Percentiles rank a stretch among this genome's conserved stretches.
Conservation (phyloP, 495 filamentous ascomycete genomes). For the Aspergillus biplanus region DNA sequence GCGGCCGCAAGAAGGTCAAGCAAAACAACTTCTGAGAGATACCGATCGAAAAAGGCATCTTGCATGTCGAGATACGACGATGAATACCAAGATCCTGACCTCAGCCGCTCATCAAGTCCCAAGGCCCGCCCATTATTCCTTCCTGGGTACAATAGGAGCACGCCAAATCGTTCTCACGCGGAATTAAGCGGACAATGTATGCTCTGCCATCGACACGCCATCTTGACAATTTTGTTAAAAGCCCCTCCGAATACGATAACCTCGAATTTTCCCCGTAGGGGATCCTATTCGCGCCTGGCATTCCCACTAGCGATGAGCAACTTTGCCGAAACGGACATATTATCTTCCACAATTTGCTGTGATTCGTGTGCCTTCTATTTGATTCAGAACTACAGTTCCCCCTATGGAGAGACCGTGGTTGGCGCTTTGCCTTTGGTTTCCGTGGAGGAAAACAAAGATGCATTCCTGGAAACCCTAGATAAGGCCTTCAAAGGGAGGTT, state of each 20-base stretch:
- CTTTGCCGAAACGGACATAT: slow-evolving; percentile 1
- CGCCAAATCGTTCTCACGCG: background rate
- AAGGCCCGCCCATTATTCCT: background rate
- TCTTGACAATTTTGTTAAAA: background rate
- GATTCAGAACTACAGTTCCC: background rate
- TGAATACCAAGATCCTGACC: background rate
- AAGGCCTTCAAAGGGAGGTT: slow-evolving; percentile 1
- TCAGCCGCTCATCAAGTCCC: background rate
- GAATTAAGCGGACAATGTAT: background rate
- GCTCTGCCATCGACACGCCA: background rate
- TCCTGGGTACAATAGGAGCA: slow-evolving; percentile 1
- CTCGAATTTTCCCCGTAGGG: background rate
- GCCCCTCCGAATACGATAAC: background rate
- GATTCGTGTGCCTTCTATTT: slow-evolving; percentile 1
- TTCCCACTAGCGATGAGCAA: slow-evolving; percentile 2
- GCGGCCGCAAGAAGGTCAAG: background rate
- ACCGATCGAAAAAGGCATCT: background rate
- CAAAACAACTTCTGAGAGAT: background rate
- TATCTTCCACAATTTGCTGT: background rate
- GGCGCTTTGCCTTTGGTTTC: background rate
- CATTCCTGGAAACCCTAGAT: background rate
- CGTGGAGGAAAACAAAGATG: background rate
- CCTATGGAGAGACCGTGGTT: background rate
- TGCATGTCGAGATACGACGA: background rate
- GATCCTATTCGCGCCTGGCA: background rate